These are phyloP conservation scores for Neurospora sublineolata DNA, from an alignment of 495 filamentous ascomycete genomes.

Conservation along the genomic window DNA sequence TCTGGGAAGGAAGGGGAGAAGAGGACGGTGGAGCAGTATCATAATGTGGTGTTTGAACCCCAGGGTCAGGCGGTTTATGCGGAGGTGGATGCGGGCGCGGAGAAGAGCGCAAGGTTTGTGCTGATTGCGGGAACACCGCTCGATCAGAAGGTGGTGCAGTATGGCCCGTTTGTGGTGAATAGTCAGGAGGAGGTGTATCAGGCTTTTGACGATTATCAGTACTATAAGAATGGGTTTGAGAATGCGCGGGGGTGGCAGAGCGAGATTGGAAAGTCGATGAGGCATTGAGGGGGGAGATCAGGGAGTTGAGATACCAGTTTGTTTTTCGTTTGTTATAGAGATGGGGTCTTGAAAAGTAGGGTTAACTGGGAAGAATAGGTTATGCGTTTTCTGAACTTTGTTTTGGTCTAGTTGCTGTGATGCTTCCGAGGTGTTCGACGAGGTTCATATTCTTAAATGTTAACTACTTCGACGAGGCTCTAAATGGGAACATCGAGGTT, in stretches of 20 bases:
- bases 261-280: conserved; percentile 75
- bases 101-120: conserved; percentile 53
- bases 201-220: conserved; percentile 82
- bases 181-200: conserved; percentile 78
- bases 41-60: conserved; percentile 85
- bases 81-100: conserved; percentile 56
- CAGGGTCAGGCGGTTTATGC: conserved; percentile 62
- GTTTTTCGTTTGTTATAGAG: background rate
- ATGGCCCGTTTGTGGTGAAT: conserved; percentile 87
- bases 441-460: background rate
- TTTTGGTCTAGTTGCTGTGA: background rate
- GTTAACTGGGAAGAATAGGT: background rate
- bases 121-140: conserved; percentile 77
- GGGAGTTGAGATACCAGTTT: background rate
- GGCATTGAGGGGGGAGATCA: conserved; percentile 5
- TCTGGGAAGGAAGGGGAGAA: conserved; percentile 43
- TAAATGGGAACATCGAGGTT: background rate
- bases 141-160: conserved; percentile 89
- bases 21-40: conserved; percentile 52
- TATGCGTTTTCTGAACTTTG: background rate
- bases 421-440: background rate
- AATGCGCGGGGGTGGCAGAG: conserved; percentile 71
- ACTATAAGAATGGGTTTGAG: conserved; percentile 81
- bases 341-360: background rate
- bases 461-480: background rate